Evolutionary conservation across 768 basidiomycete species (phyloP), one percentile per base, ranked within the genome.

Genomic region (Rhizopogon roseolus): DNA sequence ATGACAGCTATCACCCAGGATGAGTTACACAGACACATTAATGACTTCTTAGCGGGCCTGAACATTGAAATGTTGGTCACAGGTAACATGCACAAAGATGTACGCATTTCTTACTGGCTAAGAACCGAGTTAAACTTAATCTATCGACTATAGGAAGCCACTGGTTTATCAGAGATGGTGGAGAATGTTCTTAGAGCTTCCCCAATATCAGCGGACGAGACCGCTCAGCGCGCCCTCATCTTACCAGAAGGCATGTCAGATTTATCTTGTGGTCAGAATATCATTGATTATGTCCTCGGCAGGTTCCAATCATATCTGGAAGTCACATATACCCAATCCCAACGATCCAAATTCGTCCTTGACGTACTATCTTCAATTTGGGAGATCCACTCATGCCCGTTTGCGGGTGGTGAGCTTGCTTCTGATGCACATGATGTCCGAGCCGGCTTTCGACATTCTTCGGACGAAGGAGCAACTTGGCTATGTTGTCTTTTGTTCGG

Each of bases 391-490:
- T 6, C 82, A 94, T 64, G 78, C 82, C 43, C 76, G 68, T 17
- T 71, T 81, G 10, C 85, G 94, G 4, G 85, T 90, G 25, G 76
- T 77, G 1, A 77, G 86, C 22, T 72, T 83, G 2, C 77, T 99
- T 13, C 82, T 98, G 22, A 78, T 79, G 0, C 92, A 95, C 60
- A 88, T 98, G 53, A 76, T 95, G 37, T 75, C 80, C n/a, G 97
- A 99, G 62, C 96, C 95, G 1, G 81, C 89, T 9, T 99, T 98
- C 71, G 86, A 96, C 65, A 74, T 85, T 22, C 80, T 99, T 29
- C 86, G 97, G 28, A 98, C 95, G 4, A 86, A 92, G 65, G 93
- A 98, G 65, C 97, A 99, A 68, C 78, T 99, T 1, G 97, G 97
- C 5, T 99, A 99, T 67, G 78, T 97, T 41, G 95, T 97, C 36